Percentiles rank a stretch among this genome's conserved stretches.
Conservation (phyloP, 257 asterid genomes). For the Nicotiana attenuata region DNA sequence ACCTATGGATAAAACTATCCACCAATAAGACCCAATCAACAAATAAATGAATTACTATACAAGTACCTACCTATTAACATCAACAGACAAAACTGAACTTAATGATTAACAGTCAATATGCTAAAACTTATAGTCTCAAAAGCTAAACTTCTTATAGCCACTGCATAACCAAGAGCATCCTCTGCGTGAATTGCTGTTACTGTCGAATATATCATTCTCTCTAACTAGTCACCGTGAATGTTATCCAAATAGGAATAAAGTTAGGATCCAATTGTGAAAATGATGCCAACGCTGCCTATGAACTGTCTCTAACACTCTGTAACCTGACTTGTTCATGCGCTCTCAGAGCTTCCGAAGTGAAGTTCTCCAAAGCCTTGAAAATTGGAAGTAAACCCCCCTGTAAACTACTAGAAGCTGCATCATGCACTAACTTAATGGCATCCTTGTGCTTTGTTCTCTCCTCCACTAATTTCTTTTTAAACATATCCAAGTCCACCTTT, state of each 20-base stretch:
- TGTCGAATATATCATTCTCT: not conserved
- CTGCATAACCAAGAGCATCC: not conserved
- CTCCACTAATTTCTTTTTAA: slow-evolving; percentile 53
- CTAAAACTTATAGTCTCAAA: not conserved
- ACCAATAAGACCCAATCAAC: slow-evolving; percentile 3
- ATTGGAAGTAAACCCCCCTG: slow-evolving; percentile 89
- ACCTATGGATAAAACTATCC: not conserved
- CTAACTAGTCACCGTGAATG: not conserved
- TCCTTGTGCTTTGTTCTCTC: slow-evolving; percentile 83
- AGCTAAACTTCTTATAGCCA: not conserved
- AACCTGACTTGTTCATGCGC: slow-evolving; percentile 79
- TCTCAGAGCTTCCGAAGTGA: slow-evolving; percentile 64
- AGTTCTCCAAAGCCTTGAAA: slow-evolving; percentile 84
- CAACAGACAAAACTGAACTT: not conserved
- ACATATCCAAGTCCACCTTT: slow-evolving; percentile 78
- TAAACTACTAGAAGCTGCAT: slow-evolving; percentile 81
- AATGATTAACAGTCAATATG: not conserved
- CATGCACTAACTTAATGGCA: slow-evolving; percentile 70
- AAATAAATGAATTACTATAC: slow-evolving; percentile 13
- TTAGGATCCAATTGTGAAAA: not conserved
- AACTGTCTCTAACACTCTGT: slow-evolving; percentile 18
- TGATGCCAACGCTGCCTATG: not conserved
- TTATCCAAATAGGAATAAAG: not conserved
- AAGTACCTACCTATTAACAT: not conserved
- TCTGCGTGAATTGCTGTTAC: not conserved